A percentile compares a stretch with the other conserved stretches of the same genome.
phyloP scores from a whole-genome alignment of 257 asterid species.

The Schizonepeta tenuifolia region DNA sequence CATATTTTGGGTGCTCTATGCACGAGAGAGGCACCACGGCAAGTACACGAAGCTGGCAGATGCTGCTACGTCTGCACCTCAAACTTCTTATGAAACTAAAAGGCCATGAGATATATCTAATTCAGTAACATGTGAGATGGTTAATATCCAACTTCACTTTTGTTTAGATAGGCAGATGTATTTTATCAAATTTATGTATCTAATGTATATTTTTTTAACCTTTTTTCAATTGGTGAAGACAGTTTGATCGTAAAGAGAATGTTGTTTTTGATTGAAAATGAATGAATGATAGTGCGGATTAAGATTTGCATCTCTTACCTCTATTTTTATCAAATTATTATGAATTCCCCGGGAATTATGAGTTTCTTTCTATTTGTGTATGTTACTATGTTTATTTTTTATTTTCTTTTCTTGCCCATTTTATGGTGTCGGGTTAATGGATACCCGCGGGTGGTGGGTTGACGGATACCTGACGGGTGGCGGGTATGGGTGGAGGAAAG shows the following conservation, averaged over 20 bases:
- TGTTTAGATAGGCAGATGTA: constrained; percentile 24
- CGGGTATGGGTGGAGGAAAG: too few relatives aligned
- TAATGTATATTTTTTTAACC: not conserved
- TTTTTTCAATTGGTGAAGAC: not conserved
- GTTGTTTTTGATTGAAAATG: too few relatives aligned
- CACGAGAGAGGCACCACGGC: constrained; percentile 88
- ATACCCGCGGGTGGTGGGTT: too few relatives aligned
- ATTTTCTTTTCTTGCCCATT: too few relatives aligned
- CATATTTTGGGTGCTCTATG: constrained; percentile 83
- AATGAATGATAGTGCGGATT: too few relatives aligned
- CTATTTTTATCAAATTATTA: too few relatives aligned
- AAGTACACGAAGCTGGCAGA: constrained; percentile 71
- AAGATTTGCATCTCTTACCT: too few relatives aligned
- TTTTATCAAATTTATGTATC: not conserved
- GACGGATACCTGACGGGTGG: too few relatives aligned
- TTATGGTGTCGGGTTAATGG: too few relatives aligned
- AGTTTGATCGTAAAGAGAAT: too few relatives aligned
- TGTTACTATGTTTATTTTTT: too few relatives aligned
- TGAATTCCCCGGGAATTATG: not conserved
- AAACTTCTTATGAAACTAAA: constrained; percentile 42
- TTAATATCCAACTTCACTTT: not conserved
- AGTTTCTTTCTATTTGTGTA: too few relatives aligned
- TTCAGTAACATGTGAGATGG: not conserved
- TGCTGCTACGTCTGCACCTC: constrained; percentile 47
- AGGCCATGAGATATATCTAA: constrained; percentile 32